These are phyloP conservation scores for Rhinocladiella similis DNA, from an alignment of 2,329 filamentous ascomycete genomes.

Conservation along the genomic window DNA sequence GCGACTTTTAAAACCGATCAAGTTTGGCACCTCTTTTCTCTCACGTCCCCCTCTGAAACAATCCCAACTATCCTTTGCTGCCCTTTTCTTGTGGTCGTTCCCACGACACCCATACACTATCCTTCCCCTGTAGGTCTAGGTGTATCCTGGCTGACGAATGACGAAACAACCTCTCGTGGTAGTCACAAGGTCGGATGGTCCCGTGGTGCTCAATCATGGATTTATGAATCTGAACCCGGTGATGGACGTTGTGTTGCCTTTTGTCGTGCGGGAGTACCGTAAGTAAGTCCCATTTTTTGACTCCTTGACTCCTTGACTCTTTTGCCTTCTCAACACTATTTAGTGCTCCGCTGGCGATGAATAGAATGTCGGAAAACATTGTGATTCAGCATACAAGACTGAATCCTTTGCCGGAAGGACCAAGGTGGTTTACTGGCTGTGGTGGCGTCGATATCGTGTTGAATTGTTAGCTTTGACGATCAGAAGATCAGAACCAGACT, in stretches of 20 bases:
- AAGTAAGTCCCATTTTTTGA: too few species aligned
- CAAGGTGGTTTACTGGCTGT: conserved; percentile 5
- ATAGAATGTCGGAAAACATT: conserved; percentile 17
- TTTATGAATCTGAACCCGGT: conserved; percentile 5
- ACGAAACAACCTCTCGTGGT: conserved; percentile 1
- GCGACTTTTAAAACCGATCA: conserved; percentile 1
- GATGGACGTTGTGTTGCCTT: conserved; percentile 20
- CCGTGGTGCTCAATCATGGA: conserved; percentile 11
- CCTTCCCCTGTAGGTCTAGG: neutral
- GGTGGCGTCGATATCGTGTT: conserved; percentile 5
- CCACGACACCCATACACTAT: neutral
- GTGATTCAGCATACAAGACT: conserved; percentile 8
- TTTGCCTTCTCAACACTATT: neutral
- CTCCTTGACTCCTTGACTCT: neutral
- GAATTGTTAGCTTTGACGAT: conserved; percentile 8
- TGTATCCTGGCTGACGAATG: neutral
- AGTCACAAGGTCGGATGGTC: conserved; percentile 10
- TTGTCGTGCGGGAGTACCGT: conserved; percentile 14
- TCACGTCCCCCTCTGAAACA: neutral
- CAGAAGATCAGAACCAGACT: too few species aligned
- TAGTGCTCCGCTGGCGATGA: neutral
- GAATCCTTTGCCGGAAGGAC: conserved; percentile 12
- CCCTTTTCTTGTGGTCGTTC: neutral
- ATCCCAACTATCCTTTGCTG: too few species aligned
- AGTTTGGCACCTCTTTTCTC: neutral